phyloP scores from a whole-genome alignment of 805 yeast genomes.

The Brettanomyces custersianus region DNA sequence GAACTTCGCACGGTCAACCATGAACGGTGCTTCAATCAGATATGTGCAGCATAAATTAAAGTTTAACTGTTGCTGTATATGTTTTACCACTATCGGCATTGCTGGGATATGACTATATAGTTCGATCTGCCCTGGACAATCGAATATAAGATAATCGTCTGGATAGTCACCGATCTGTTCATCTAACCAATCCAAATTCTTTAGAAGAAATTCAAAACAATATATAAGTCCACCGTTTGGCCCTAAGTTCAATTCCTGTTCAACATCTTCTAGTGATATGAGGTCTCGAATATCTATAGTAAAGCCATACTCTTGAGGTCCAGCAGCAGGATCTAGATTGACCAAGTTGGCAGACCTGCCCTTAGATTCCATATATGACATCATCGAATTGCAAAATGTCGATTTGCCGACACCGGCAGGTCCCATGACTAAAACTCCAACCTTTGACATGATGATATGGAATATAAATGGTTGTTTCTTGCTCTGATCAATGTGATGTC shows the following conservation, averaged over 20 bases:
- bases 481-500: too few species aligned
- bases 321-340: slow-evolving; percentile 95
- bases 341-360: slow-evolving; percentile 94
- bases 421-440: slow-evolving; percentile 87
- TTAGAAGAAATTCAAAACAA: slow-evolving; percentile 84
- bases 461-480: too few species aligned
- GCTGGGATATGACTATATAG: slow-evolving; percentile 91
- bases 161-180: slow-evolving; percentile 94
- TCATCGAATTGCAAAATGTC: slow-evolving; percentile 83
- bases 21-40: slow-evolving; percentile 87
- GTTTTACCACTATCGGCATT: slow-evolving; percentile 80
- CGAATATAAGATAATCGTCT: slow-evolving; percentile 89
- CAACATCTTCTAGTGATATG: slow-evolving; percentile 84
- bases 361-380: slow-evolving; percentile 77
- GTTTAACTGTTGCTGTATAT: slow-evolving; percentile 67
- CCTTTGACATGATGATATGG: slow-evolving; percentile 73
- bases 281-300: slow-evolving; percentile 88
- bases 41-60: slow-evolving; percentile 91
- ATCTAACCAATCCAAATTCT: slow-evolving; percentile 94
- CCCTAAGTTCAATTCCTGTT: slow-evolving; percentile 89
- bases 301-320: slow-evolving; percentile 83
- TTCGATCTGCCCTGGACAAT: slow-evolving; percentile 97
- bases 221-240: slow-evolving; percentile 93
- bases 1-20: slow-evolving; percentile 82
- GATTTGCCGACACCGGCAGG: slow-evolving; percentile 98